Conservation (phyloP, 108 stramenopile genomes). For the Epithemia pelagica region DNA sequence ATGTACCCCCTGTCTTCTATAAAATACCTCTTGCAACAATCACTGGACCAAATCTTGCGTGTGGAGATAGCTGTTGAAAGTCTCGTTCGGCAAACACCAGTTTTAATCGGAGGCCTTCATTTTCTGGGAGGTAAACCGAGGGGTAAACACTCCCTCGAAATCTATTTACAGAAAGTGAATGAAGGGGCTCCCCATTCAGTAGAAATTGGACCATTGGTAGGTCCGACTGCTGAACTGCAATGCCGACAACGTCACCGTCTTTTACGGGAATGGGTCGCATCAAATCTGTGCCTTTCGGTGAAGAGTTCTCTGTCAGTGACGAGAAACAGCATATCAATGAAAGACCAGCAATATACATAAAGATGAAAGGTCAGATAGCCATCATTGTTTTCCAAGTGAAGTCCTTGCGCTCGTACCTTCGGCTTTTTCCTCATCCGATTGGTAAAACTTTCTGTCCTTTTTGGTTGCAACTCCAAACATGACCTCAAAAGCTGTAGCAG, state of each 20-base stretch:
- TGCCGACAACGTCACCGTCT: slow-evolving; percentile 66
- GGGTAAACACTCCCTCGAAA: slow-evolving; percentile 78
- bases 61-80: slow-evolving; percentile 63
- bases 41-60: slow-evolving; percentile 71
- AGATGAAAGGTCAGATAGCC: no score
- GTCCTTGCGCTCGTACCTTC: slow-evolving; percentile 35
- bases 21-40: slow-evolving; percentile 74
- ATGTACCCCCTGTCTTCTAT: no score
- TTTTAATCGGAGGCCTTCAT: slow-evolving; percentile 27
- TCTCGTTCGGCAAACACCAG: slow-evolving; percentile 53
- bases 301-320: slow-evolving; percentile 1
- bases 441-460: slow-evolving; percentile 63
- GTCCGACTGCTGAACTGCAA: slow-evolving; percentile 79
- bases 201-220: slow-evolving; percentile 83
- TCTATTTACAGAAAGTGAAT: slow-evolving; percentile 62
- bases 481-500: slow-evolving; percentile 32
- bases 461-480: slow-evolving; percentile 73
- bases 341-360: no score
- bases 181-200: slow-evolving; percentile 67
- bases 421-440: slow-evolving; percentile 35
- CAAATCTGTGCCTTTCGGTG: slow-evolving; percentile 48
- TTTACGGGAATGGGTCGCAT: slow-evolving; percentile 59
- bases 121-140: slow-evolving; percentile 48
- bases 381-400: no score
- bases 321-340: no score